Conservation (phyloP, 768 basidiomycete species). For the Tephrocybe sp. region DNA sequence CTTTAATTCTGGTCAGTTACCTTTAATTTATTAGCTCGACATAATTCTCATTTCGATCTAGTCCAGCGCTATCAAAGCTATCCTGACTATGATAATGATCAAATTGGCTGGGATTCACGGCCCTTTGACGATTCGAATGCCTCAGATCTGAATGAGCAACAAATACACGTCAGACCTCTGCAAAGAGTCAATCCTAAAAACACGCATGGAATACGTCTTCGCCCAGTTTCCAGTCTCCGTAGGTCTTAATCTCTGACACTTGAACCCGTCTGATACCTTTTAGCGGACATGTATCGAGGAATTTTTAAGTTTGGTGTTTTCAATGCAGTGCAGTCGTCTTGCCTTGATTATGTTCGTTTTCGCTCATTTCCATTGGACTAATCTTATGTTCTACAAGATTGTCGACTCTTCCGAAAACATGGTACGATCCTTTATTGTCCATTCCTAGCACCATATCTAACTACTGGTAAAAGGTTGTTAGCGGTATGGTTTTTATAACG, state of each 20-base stretch:
- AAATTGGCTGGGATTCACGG: neutral
- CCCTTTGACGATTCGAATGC: too few species aligned
- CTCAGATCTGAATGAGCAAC: neutral
- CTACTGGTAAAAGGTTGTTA: conserved; percentile 55
- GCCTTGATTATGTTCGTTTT: conserved; percentile 67
- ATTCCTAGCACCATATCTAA: neutral
- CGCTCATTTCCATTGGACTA: neutral
- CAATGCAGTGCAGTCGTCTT: conserved; percentile 87
- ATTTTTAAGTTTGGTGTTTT: conserved; percentile 90
- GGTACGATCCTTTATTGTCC: conserved; percentile 36
- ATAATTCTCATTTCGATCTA: too few species aligned
- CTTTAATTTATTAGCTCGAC: too few species aligned
- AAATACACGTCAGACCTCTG: too few species aligned
- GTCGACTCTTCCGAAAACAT: conserved; percentile 61
- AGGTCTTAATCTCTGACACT: conserved; percentile 22
- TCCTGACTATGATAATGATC: too few species aligned
- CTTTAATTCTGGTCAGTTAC: too few species aligned
- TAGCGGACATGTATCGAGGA: conserved; percentile 79
- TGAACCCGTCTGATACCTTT: neutral
- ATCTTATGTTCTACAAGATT: conserved; percentile 39
- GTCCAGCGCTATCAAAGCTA: too few species aligned
- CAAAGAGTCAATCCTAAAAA: conserved; percentile 37
- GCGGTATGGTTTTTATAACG: conserved; percentile 43
- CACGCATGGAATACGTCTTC: conserved; percentile 50
- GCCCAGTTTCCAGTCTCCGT: conserved; percentile 76